Conservation (phyloP, 2,329 filamentous ascomycete species). For the Chaetomium olivaceum region DNA sequence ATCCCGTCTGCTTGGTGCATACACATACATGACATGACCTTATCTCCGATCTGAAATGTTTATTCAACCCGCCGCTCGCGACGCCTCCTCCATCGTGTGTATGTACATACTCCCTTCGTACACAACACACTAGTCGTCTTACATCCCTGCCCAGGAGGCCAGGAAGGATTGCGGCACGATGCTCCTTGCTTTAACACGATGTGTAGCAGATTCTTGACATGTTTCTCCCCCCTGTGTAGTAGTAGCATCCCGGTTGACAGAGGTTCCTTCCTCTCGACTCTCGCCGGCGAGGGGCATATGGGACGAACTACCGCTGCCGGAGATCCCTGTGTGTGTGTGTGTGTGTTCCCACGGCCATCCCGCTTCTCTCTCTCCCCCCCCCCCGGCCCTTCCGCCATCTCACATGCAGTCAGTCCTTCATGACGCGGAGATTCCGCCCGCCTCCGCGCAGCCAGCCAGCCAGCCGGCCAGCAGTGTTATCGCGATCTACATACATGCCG, state of each 20-base stretch:
- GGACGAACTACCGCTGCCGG: not conserved
- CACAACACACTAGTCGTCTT: not conserved
- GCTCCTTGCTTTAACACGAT: not conserved
- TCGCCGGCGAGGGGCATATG: not conserved
- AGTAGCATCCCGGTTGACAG: too few species aligned
- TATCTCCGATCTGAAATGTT: not conserved
- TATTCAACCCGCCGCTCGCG: not conserved
- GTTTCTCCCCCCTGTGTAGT: too few species aligned
- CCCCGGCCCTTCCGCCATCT: not conserved
- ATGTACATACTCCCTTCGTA: not conserved
- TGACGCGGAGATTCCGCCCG: not conserved
- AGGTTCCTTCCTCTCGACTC: too few species aligned
- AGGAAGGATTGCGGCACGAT: slow-evolving; percentile 2
- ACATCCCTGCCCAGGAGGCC: not conserved
- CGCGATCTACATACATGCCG: not conserved
- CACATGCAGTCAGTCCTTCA: not conserved
- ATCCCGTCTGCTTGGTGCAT: not conserved
- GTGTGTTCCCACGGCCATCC: not conserved
- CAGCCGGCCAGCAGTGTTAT: not conserved
- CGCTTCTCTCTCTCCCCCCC: not conserved
- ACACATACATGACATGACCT: not conserved
- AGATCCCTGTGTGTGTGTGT: not conserved
- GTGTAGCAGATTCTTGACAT: too few species aligned
- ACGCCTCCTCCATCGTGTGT: not conserved
- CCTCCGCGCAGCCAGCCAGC: not conserved